Conservation (phyloP, 345 rosid genomes). For the Lepidium sativum region DNA sequence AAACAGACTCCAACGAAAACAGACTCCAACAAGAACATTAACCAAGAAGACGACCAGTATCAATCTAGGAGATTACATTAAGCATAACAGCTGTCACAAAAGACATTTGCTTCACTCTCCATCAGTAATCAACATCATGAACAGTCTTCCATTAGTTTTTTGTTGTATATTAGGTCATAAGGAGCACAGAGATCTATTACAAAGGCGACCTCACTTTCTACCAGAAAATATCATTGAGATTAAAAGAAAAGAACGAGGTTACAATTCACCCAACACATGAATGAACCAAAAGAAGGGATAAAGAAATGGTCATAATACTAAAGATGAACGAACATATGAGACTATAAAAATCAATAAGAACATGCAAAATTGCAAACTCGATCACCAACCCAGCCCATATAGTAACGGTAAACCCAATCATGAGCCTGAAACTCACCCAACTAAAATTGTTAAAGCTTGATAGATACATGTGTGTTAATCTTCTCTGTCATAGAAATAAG, state of each 20-base stretch:
- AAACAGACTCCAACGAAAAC: no score
- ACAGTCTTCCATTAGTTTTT: background rate
- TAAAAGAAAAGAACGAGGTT: background rate
- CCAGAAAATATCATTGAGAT: background rate
- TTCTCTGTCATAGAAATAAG: slow-evolving; percentile 12
- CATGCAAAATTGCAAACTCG: slow-evolving; percentile 1
- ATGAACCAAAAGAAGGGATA: background rate
- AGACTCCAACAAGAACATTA: no score
- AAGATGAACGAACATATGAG: background rate
- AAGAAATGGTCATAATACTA: background rate
- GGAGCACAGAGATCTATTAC: background rate
- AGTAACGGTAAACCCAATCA: background rate
- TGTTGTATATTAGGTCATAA: background rate
- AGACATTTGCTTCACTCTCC: background rate
- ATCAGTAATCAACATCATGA: background rate
- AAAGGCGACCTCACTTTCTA: background rate
- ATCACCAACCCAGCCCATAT: background rate
- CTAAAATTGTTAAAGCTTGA: slow-evolving; percentile 6
- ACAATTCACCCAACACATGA: background rate
- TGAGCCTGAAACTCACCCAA: slow-evolving; percentile 21
- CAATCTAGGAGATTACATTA: no score
- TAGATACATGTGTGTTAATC: slow-evolving; percentile 17
- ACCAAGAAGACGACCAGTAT: background rate
- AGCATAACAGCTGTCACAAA: background rate
- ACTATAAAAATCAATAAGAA: background rate